A percentile compares a stretch with the other conserved stretches of the same genome.
Conservation (phyloP, 2,329 filamentous ascomycete species). For the Acarospora socialis region DNA sequence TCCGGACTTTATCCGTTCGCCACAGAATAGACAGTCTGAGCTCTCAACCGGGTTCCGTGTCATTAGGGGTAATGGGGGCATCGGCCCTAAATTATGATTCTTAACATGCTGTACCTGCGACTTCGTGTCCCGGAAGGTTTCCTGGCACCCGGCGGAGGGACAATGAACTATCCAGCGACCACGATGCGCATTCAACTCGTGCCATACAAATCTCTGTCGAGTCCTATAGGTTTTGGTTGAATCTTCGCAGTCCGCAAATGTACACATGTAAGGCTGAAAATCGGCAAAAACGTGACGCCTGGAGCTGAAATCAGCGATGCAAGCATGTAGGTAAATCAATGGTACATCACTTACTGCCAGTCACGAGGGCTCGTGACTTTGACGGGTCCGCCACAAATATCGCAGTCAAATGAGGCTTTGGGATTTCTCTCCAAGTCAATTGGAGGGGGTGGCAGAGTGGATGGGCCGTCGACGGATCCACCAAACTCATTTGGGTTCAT, state of each 20-base stretch:
- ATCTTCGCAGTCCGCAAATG: slow-evolving; percentile 2
- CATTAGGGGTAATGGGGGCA: too few relatives aligned
- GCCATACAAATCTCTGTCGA: background rate
- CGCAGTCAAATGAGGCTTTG: slow-evolving; percentile 8
- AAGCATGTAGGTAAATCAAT: too few relatives aligned
- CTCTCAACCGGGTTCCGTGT: background rate
- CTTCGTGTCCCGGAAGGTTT: slow-evolving; percentile 1
- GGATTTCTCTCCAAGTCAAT: slow-evolving; percentile 1
- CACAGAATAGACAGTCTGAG: slow-evolving; percentile 7
- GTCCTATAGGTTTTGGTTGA: slow-evolving; percentile 1
- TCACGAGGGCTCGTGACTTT: slow-evolving; percentile 1
- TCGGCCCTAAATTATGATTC: too few relatives aligned
- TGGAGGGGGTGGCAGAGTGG: slow-evolving; percentile 3
- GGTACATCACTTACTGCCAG: slow-evolving; percentile 10
- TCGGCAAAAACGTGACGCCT: slow-evolving; percentile 11
- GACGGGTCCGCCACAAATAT: slow-evolving; percentile 7
- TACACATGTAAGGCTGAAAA: slow-evolving; percentile 10
- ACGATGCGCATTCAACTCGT: slow-evolving; percentile 3
- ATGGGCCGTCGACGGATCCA: background rate
- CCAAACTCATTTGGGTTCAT: too few relatives aligned
- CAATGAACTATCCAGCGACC: background rate
- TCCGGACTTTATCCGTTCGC: slow-evolving; percentile 1
- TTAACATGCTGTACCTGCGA: too few relatives aligned
- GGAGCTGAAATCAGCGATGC: background rate
- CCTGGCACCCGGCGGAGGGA: background rate